These are phyloP conservation scores for Ustilago hordei DNA, from an alignment of 1,284 basidiomycete species.

Conservation along the genomic window DNA sequence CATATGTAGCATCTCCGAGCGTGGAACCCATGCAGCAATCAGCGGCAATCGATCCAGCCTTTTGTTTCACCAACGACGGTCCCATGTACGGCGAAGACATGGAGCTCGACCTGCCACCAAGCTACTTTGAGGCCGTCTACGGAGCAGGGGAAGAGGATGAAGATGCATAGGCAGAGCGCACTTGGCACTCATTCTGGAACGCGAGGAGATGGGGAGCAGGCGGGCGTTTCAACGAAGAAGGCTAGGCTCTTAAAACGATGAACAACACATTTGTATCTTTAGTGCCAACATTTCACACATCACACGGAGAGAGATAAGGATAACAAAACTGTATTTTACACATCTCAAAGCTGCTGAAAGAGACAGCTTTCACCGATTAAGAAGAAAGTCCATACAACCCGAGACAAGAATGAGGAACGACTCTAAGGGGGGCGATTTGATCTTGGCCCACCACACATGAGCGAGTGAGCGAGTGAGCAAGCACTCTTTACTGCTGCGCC, in stretches of 20 bases:
- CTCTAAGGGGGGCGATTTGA: background rate
- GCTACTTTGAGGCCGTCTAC: constrained; percentile 62
- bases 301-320: background rate
- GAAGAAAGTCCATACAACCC: constrained; percentile 27
- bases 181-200: background rate
- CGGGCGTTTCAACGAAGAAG: background rate
- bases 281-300: background rate
- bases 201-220: background rate
- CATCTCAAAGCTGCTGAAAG: constrained; percentile 17
- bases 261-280: background rate
- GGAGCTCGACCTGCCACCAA: constrained; percentile 60
- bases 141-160: constrained; percentile 33
- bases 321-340: constrained; percentile 28
- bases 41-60: background rate
- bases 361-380: constrained; percentile 21
- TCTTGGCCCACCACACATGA: background rate
- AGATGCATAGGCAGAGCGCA: background rate
- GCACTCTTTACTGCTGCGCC: constrained; percentile 23
- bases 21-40: constrained; percentile 7
- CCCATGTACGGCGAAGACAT: constrained; percentile 50
- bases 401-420: background rate
- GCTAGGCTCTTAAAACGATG: background rate
- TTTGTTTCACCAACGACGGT: constrained; percentile 25
- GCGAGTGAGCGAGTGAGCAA: background rate
- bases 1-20: constrained; percentile 1